These are phyloP conservation scores for Ophiorrhiza pumila DNA, from an alignment of 257 asterid species.

Conservation along the genomic window DNA sequence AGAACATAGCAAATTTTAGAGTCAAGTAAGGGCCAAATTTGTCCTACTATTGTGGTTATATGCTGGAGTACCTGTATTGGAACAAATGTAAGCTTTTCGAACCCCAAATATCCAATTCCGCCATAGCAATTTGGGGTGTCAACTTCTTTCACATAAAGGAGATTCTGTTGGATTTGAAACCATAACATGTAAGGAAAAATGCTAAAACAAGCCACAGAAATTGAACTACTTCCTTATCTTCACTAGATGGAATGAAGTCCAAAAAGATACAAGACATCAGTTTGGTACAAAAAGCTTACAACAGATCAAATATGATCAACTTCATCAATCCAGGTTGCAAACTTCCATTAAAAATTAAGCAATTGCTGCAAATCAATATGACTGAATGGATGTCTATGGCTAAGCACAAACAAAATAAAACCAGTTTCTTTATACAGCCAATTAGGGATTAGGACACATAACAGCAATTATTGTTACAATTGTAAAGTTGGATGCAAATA, in stretches of 20 bases:
- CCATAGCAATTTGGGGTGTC: constrained; percentile 86
- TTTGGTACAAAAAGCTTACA: neutral
- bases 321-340: neutral
- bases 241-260: neutral
- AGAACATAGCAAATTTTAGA: neutral
- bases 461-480: neutral
- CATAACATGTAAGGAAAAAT: constrained; percentile 14
- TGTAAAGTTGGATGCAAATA: constrained; percentile 11
- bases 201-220: neutral
- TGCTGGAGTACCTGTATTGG: constrained; percentile 77
- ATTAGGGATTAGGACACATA: neutral
- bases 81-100: constrained; percentile 86
- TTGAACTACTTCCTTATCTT: neutral
- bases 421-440: neutral
- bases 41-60: neutral
- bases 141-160: constrained; percentile 68
- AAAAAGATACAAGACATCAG: neutral
- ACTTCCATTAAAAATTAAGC: neutral
- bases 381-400: neutral
- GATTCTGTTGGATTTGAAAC: constrained; percentile 59
- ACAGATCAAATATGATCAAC: neutral
- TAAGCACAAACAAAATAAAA: neutral
- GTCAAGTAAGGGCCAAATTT: neutral
- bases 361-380: neutral
- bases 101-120: constrained; percentile 79